Evolutionary conservation across 345 rosid species (phyloP).

Genomic region (Eucalyptus leucophloia): DNA sequence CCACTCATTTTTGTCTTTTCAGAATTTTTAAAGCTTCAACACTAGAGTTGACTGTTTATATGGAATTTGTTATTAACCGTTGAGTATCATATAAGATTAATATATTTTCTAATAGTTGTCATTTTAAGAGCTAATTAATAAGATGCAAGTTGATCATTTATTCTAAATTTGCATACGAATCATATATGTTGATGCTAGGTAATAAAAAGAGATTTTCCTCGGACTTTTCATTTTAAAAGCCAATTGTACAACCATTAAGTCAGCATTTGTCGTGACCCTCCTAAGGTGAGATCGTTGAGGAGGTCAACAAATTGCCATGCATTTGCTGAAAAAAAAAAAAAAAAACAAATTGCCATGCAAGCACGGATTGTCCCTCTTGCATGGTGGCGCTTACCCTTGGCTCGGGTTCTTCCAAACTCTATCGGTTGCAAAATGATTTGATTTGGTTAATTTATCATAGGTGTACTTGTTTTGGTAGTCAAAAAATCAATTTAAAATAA

Average conservation of each 20-base stretch:
- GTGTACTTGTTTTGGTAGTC: accelerated
- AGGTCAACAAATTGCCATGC: background rate
- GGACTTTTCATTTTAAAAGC: background rate
- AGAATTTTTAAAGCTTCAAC: too few species aligned
- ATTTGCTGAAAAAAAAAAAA: too few species aligned
- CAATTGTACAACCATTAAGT: background rate
- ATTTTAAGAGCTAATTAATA: background rate
- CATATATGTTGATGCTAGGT: background rate
- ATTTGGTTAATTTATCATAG: too few species aligned
- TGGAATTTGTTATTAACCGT: too few species aligned
- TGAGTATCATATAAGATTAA: too few species aligned
- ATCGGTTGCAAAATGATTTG: too few species aligned
- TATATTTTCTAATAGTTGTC: too few species aligned
- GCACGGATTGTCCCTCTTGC: background rate
- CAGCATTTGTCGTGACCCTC: background rate
- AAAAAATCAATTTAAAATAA: too few species aligned
- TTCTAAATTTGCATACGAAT: background rate
- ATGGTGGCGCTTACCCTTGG: background rate
- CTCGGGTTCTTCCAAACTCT: background rate
- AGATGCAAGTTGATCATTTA: background rate
- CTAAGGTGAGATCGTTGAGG: background rate
- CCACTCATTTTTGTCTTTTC: too few species aligned
- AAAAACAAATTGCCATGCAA: background rate
- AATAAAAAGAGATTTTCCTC: background rate
- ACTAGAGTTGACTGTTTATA: too few species aligned